Base-by-base conservation (phyloP, 2,329 filamentous ascomycete genomes). In the Seiridium cupressi region DNA sequence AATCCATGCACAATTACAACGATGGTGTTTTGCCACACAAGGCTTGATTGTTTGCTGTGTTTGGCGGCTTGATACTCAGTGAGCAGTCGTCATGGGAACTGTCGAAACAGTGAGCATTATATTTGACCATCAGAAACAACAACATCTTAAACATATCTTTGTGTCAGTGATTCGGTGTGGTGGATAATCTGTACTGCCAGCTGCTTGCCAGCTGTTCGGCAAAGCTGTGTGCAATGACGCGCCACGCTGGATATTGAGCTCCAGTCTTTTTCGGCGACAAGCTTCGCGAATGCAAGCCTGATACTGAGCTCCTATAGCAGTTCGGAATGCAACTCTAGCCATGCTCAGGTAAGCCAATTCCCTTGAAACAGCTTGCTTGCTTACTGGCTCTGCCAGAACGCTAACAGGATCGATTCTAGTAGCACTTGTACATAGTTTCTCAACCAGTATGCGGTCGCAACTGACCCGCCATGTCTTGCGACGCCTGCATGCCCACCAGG, bases 381-480 rank as follows among this genome's bases (percentile, higher is more conserved):
- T 26, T 26, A 44, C 38, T 53, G 51, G n/a, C 44, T 32, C n/a
- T 34, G 32, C 51, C 62, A 65, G 59, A n/a, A 44, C 62, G 60
- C 44, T 57, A 62, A 57, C 67, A 69, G 18, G 63, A 71, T 60
- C 35, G 49, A 38, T 35, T 64, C 63, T 60, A 72, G 69, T 62
- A 66, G 61, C 60, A 64, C 58, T 48, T 61, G 58, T 58, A 64
- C 64, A 64, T 73, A 72, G 66, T 61, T 51, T 55, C 63, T 60
- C 63, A 65, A 63, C 66, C 64, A 73, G 61, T 67, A 73, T 73
- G 72, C 71, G 72, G 69, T 71, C 72, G 66, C 72, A 72, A 66
- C 66, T 72, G 68, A 65, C 70, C 68, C 72, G 72, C 68, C 66
- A 73, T 72, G 70, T 69, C 68, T 66, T 78, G 77, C 66, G 78